A percentile compares a stretch with the other conserved stretches of the same genome.
Conservation (phyloP, 2,329 filamentous ascomycete species). For the Dothideomycetidae sp. region DNA sequence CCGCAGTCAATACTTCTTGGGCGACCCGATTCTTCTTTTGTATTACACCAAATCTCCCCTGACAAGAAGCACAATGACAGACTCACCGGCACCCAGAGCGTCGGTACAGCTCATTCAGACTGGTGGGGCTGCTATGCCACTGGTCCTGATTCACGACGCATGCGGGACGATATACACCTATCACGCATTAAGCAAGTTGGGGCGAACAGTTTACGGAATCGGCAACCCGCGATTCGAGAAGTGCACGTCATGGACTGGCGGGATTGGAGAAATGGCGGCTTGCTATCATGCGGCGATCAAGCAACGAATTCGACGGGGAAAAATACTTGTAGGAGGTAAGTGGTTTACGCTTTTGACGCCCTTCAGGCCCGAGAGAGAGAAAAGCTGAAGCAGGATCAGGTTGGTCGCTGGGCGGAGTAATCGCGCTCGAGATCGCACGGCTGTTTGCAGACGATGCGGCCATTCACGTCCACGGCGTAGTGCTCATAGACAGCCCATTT, state of each 20-base stretch:
- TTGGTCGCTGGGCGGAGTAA: slow-evolving; percentile 5
- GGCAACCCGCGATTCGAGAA: slow-evolving; percentile 5
- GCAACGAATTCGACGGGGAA: background rate
- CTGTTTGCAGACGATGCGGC: background rate
- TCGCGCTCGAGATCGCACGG: slow-evolving; percentile 1
- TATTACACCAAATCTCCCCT: no score
- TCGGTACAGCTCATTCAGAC: no score
- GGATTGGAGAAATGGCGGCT: slow-evolving; percentile 1
- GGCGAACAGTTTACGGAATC: slow-evolving; percentile 2
- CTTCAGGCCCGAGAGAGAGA: background rate
- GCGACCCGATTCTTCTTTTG: no score
- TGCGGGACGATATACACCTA: slow-evolving; percentile 11
- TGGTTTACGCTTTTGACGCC: no score
- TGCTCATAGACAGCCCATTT: slow-evolving; percentile 4
- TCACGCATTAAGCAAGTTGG: slow-evolving; percentile 1
- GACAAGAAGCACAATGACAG: no score
- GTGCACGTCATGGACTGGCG: background rate
- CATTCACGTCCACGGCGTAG: background rate
- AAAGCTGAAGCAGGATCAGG: background rate
- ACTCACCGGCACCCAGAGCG: no score
- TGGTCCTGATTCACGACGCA: slow-evolving; percentile 10
- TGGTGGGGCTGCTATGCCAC: no score
- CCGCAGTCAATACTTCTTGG: no score
- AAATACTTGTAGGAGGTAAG: no score
- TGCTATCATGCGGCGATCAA: no score